Conservation (phyloP, 1,284 basidiomycete species). For the Apiotrichum siamense region DNA sequence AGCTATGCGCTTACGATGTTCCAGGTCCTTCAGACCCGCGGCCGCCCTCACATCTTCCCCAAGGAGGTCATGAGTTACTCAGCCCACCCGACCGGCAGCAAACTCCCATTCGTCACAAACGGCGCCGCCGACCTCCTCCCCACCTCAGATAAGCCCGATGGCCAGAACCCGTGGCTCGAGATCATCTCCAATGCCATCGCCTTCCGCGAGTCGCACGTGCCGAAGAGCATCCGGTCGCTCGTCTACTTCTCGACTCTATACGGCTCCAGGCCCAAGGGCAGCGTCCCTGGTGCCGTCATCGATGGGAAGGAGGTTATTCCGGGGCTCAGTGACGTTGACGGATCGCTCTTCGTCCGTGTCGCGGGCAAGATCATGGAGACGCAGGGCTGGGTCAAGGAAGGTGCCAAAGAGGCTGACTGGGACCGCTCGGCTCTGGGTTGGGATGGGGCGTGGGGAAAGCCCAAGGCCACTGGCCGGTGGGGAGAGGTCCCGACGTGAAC, state of each 20-base stretch:
- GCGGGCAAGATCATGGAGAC: conserved; percentile 59
- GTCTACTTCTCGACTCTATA: conserved; percentile 54
- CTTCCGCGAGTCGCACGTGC: conserved; percentile 57
- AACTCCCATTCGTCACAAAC: background rate
- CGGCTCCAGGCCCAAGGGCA: conserved; percentile 50
- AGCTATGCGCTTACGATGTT: conserved; percentile 52
- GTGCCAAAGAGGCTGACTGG: conserved; percentile 51
- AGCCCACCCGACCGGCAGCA: conserved; percentile 49
- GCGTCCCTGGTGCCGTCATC: conserved; percentile 49
- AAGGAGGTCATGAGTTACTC: conserved; percentile 56
- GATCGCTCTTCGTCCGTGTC: conserved; percentile 58
- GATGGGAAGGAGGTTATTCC: conserved; percentile 40
- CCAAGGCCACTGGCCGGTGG: too few species aligned
- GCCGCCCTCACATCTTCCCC: conserved; percentile 55
- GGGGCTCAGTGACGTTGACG: conserved; percentile 54
- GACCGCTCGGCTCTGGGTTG: conserved; percentile 61
- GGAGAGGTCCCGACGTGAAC: too few species aligned
- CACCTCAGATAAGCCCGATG: conserved; percentile 24
- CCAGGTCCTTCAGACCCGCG: conserved; percentile 52
- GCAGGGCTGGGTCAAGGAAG: conserved; percentile 59
- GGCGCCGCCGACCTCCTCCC: conserved; percentile 16
- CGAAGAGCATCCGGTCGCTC: conserved; percentile 58
- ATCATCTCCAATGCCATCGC: conserved; percentile 55
- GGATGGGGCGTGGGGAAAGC: conserved; percentile 60
- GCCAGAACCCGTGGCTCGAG: conserved; percentile 57